Evolutionary conservation across 139 green algal genomes (phyloP).

Genomic region (Pseudopediastrum boryanum): DNA sequence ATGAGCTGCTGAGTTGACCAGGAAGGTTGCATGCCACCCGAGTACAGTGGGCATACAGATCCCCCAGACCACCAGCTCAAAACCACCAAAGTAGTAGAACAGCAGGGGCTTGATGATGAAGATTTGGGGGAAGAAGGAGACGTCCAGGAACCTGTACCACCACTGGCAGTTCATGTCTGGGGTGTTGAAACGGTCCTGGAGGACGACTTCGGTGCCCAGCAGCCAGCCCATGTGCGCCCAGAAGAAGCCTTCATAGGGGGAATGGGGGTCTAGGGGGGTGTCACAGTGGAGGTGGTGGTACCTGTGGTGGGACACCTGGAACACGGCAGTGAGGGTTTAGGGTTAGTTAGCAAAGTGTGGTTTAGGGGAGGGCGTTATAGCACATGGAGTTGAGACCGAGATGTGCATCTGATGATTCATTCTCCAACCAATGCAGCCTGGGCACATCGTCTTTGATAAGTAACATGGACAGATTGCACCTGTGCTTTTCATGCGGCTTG

Average conservation of each 20-base stretch:
- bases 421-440: too few species aligned
- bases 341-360: too few species aligned
- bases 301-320: constrained; percentile 50
- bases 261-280: constrained; percentile 82
- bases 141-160: constrained; percentile 67
- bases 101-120: not conserved
- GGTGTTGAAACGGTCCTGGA: constrained; percentile 52
- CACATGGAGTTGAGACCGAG: too few species aligned
- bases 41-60: constrained; percentile 72
- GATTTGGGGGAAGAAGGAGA: not conserved
- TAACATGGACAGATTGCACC: too few species aligned
- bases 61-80: constrained; percentile 78
- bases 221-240: constrained; percentile 90
- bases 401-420: too few species aligned
- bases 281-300: constrained; percentile 92
- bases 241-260: constrained; percentile 92
- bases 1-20: constrained; percentile 89
- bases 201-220: constrained; percentile 73
- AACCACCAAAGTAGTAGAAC: constrained; percentile 61
- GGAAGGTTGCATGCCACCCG: constrained; percentile 94
- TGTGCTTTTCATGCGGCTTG: too few species aligned
- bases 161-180: constrained; percentile 72
- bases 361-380: too few species aligned
- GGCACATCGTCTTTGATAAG: too few species aligned
- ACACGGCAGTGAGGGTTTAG: too few species aligned